Base-by-base conservation (phyloP, 164 flowering plant species). In the Berberis vulgaris region DNA sequence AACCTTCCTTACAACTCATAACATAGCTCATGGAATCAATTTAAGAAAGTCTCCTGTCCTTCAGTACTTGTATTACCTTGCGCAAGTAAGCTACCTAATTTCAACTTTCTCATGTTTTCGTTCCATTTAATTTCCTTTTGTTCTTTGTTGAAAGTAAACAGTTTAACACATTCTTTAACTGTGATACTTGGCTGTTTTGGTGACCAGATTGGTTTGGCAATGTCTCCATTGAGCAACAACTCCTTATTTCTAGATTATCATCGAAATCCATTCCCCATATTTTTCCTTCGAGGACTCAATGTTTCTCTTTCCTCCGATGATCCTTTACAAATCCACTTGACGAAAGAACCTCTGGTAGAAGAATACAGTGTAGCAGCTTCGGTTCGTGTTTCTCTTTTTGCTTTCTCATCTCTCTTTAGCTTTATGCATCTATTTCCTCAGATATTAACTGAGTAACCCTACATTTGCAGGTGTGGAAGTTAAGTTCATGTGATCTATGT, bases 351-450 rank as follows among this genome's bases (percentile, higher is more conserved):
- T 1, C 67, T 95, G 73, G 97, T 95, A 59, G 99, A 95, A 73
- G 99, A 95, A 71, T 95, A 95, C 76, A 95, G 99, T 67, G 85
- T 95, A 54, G 99, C 99, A 72, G 99, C 99, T 70, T 87, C 96
- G 41, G 99, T 91, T 63, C 77, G 96, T 74, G 43, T n/a, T 7
- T 61, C 64, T 49, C 63, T 49, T 38, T 67, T 63, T 64, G 61
- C 66, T 46, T 26, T 12, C 58, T 41, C 38, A 11, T 56, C 6
- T 46, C n/a, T 65, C 9, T 41, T 40, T 57, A 5, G 4, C 42
- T 52, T 52, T 52, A 52, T 52, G 12, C 13, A 26, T 52, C 3
- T 7, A 57, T 41, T 40, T 56, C 9, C 7, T 56, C 3, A 39
- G 39, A 56, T 2, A 39, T 2, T 7, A 56, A 13, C 42, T 39